Evolutionary conservation across 768 basidiomycete genomes (phyloP).

Genomic region (Daedalea quercina): DNA sequence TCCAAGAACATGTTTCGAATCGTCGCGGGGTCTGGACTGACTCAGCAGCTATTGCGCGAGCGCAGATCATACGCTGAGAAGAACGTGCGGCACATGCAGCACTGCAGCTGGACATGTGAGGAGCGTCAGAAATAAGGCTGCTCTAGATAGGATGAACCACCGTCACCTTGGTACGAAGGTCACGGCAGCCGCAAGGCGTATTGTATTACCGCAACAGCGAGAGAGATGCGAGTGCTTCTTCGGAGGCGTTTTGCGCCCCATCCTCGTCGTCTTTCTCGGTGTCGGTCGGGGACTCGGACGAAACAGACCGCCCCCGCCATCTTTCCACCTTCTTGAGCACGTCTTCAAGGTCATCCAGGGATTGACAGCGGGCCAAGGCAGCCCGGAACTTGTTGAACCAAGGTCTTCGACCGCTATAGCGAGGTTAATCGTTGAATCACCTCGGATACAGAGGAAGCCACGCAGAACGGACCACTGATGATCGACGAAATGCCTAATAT

Average conservation of each 20-base stretch:
- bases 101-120: no score
- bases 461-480: slow-evolving; percentile 51
- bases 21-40: background rate
- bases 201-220: background rate
- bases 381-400: slow-evolving; percentile 23
- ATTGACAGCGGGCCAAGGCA: slow-evolving; percentile 11
- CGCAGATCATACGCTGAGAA: background rate
- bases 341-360: slow-evolving; percentile 17
- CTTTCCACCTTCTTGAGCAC: slow-evolving; percentile 17
- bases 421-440: background rate
- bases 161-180: no score
- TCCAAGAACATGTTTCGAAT: background rate
- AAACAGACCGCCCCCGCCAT: slow-evolving; percentile 16
- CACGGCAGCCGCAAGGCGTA: no score
- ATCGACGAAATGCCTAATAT: slow-evolving; percentile 62
- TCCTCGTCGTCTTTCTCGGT: slow-evolving; percentile 1
- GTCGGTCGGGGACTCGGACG: background rate
- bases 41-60: background rate
- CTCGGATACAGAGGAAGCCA: background rate
- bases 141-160: no score
- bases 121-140: no score
- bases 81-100: no score
- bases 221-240: background rate
- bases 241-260: background rate
- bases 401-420: slow-evolving; percentile 17